phyloP scores from a whole-genome alignment of 768 basidiomycete species.

The Hysterangium stoloniferum region DNA sequence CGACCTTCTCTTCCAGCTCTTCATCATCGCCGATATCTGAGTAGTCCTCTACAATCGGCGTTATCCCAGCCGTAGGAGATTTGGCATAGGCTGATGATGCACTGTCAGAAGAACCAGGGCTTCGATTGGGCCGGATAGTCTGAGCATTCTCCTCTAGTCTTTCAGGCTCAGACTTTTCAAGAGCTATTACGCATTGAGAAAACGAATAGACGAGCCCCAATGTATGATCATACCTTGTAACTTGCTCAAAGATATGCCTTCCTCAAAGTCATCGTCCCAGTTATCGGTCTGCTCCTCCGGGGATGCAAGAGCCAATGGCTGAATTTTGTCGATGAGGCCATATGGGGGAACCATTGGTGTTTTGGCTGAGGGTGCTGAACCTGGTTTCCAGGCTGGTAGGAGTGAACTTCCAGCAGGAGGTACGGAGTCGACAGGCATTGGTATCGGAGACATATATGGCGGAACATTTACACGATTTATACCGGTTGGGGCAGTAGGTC shows the following conservation, averaged over 20 bases:
- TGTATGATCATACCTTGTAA: conserved; percentile 44
- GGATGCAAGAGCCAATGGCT: conserved; percentile 54
- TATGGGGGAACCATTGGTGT: conserved; percentile 21
- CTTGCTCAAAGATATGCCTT: conserved; percentile 83
- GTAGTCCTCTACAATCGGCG: conserved; percentile 81
- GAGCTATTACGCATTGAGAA: conserved; percentile 30
- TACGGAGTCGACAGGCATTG: conserved; percentile 28
- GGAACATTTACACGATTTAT: conserved; percentile 20
- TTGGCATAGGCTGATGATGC: conserved; percentile 41
- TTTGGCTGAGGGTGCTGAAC: conserved; percentile 24
- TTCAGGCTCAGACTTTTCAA: conserved; percentile 52
- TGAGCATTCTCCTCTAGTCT: conserved; percentile 63
- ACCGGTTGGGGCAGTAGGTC: background rate
- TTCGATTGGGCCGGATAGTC: conserved; percentile 71
- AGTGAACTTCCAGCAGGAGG: conserved; percentile 2
- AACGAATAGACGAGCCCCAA: background rate
- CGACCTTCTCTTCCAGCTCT: conserved; percentile 67
- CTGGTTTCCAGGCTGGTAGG: background rate
- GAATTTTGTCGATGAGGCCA: conserved; percentile 31
- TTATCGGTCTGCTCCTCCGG: conserved; percentile 89
- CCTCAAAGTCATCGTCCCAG: conserved; percentile 98
- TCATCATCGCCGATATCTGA: conserved; percentile 78
- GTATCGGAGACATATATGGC: conserved; percentile 36
- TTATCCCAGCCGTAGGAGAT: conserved; percentile 53
- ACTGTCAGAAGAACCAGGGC: conserved; percentile 40